Evolutionary conservation across 164 flowering plant species (phyloP).

Genomic region (Stephania yunnanensis): DNA sequence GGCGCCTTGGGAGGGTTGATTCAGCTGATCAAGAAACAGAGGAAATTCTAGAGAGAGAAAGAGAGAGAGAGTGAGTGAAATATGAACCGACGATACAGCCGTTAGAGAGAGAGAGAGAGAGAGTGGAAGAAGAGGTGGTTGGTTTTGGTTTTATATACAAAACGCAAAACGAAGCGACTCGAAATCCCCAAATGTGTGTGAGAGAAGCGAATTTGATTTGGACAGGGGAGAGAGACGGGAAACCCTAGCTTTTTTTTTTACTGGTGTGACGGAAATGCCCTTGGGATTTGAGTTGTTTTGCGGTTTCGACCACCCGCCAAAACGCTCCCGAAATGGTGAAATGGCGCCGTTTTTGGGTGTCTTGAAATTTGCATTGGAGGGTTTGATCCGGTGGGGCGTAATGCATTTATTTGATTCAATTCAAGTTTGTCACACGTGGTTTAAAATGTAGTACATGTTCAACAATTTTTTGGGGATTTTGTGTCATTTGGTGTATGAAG

Average conservation of each 20-base stretch:
- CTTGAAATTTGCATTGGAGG: neutral
- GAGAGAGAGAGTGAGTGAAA: neutral
- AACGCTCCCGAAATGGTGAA: neutral
- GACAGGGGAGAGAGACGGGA: neutral
- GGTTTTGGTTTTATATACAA: neutral
- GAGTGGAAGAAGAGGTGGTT: too few relatives aligned
- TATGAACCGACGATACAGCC: slow-evolving; percentile 10
- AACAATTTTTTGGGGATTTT: too few relatives aligned
- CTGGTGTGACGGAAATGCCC: slow-evolving; percentile 12
- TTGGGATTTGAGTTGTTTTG: neutral
- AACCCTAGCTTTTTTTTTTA: slow-evolving; percentile 7
- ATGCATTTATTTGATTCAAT: neutral
- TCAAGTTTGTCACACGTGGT: neutral
- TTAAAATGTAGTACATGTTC: too few relatives aligned
- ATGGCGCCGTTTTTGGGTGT: slow-evolving; percentile 11
- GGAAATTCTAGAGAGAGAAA: neutral
- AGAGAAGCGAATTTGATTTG: neutral
- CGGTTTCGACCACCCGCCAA: slow-evolving; percentile 11
- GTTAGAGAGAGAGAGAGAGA: neutral
- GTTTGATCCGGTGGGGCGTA: neutral
- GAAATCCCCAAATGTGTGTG: neutral
- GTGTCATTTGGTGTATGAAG: too few relatives aligned
- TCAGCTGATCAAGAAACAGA: neutral
- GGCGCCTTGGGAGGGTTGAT: neutral
- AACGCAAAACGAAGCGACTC: neutral